Percentiles rank a stretch among this genome's conserved stretches.
These are phyloP conservation scores for Mycena sanguinolenta DNA, from an alignment of 768 basidiomycete genomes.

Conservation along the genomic window DNA sequence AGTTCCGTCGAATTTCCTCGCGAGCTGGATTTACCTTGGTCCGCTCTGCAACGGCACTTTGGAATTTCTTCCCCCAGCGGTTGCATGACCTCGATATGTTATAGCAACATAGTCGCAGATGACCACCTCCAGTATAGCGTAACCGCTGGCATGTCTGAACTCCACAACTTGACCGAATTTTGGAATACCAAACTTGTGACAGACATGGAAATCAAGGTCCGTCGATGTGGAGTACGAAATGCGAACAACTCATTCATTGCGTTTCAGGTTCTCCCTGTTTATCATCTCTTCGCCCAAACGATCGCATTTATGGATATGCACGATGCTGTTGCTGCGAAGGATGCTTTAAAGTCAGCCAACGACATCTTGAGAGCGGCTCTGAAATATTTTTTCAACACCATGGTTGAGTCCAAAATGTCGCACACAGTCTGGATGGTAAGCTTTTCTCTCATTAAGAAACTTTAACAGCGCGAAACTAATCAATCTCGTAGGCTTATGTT, in stretches of 20 bases:
- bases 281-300: slow-evolving; percentile 31
- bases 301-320: slow-evolving; percentile 27
- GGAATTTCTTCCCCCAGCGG: slow-evolving; percentile 38
- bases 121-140: slow-evolving; percentile 38
- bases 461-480: neutral
- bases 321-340: slow-evolving; percentile 16
- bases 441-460: neutral
- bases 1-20: slow-evolving; percentile 36
- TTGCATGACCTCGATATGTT: slow-evolving; percentile 40
- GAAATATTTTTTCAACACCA: slow-evolving; percentile 32
- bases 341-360: slow-evolving; percentile 33
- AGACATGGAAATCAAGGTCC: slow-evolving; percentile 33
- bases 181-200: slow-evolving; percentile 37
- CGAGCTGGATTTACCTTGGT: slow-evolving; percentile 37
- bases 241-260: neutral
- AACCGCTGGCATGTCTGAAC: slow-evolving; percentile 37
- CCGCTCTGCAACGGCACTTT: slow-evolving; percentile 33
- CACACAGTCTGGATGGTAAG: slow-evolving; percentile 26
- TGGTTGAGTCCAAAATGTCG: slow-evolving; percentile 25
- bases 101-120: slow-evolving; percentile 34
- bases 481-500: slow-evolving; percentile 33
- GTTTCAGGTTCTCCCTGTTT: slow-evolving; percentile 28
- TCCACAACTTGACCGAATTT: slow-evolving; percentile 33
- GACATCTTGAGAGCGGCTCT: slow-evolving; percentile 26
- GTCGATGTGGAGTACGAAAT: neutral